Percentiles rank a stretch among this genome's conserved stretches.
Conservation (phyloP, 2,329 filamentous ascomycete species). For the Leptographium flavum region DNA sequence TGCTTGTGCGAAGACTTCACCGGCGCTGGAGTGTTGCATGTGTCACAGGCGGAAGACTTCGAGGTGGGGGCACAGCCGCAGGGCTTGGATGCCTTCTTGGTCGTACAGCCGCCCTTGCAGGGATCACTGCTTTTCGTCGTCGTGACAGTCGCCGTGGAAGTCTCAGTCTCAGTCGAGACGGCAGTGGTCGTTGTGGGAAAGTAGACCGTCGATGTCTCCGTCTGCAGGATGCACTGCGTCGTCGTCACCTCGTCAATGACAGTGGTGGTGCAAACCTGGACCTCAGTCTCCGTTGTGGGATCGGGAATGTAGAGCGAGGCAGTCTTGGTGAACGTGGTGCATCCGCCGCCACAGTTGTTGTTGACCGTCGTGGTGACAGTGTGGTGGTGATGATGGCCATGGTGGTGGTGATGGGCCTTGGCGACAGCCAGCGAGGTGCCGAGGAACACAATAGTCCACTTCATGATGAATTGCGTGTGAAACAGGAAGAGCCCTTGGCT, state of each 20-base stretch:
- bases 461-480: conserved; percentile 8
- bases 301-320: not conserved
- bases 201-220: not conserved
- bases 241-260: not conserved
- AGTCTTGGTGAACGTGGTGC: not conserved
- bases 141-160: too few relatives aligned
- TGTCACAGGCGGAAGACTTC: too few relatives aligned
- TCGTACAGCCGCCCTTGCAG: not conserved
- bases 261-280: not conserved
- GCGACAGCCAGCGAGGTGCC: conserved; percentile 6
- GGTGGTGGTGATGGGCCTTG: conserved; percentile 2
- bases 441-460: conserved; percentile 7
- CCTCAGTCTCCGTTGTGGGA: not conserved
- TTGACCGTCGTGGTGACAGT: not conserved
- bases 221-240: not conserved
- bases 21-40: too few relatives aligned
- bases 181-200: not conserved
- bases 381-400: not conserved
- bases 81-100: too few relatives aligned
- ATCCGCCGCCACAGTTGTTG: not conserved
- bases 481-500: not conserved
- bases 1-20: not conserved
- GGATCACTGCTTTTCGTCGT: too few relatives aligned
- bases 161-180: not conserved
- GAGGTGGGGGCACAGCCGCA: too few relatives aligned